Evolutionary conservation across 2,329 filamentous ascomycete species (phyloP), one percentile per base, ranked within the genome.

Genomic region (Stachybotrys echinatus): DNA sequence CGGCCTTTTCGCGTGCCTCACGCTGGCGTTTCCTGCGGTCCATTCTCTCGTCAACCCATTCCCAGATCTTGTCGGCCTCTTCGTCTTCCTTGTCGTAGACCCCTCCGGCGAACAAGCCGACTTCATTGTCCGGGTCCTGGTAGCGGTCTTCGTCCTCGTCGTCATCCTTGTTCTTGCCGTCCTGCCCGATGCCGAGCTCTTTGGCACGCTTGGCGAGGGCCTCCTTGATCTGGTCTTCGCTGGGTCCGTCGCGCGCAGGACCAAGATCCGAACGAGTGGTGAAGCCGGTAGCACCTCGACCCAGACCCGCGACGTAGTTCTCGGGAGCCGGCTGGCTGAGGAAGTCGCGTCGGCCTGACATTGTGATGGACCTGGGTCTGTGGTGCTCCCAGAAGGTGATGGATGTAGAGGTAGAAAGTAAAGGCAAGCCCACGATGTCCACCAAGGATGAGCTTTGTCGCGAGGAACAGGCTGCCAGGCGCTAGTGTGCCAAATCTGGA

Each of bases 71-170:
- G 71, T 99, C 94, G 42, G 94, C 94, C 69, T 99, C 95, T 63
- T 99, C 94, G 64, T 99, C 94, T 50, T 99, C 94, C 67, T 94
- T 88, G 67, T 97, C 94, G 73, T 96, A 99, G 60, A 94, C 88
- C 34, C 94, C 94, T 50, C 90, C 92, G 3, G 94, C 92, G 63
- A 99, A 99, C 20, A 99, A 76, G 5, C 95, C 94, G 45, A 94
- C 88, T 68, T 99, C 94, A 63, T 97, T 97, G 61, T 99, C 94
- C 1, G 94, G 94, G 65, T 99, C 94, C 65, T 96, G 91, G 63
- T 91, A 97, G 44, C 92, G 82, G 34, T 88, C 87, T 50, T 90
- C 86, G 48, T 88, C 85, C 50, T 87, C 85, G 47, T 88, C 85
- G 49, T 88, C 85, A 45, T 77, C 74, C 18, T 83, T 84, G n/a